Evolutionary conservation across 2,329 filamentous ascomycete genomes (phyloP), one percentile per base, ranked within the genome.

Genomic region (Cercospora citrullina): DNA sequence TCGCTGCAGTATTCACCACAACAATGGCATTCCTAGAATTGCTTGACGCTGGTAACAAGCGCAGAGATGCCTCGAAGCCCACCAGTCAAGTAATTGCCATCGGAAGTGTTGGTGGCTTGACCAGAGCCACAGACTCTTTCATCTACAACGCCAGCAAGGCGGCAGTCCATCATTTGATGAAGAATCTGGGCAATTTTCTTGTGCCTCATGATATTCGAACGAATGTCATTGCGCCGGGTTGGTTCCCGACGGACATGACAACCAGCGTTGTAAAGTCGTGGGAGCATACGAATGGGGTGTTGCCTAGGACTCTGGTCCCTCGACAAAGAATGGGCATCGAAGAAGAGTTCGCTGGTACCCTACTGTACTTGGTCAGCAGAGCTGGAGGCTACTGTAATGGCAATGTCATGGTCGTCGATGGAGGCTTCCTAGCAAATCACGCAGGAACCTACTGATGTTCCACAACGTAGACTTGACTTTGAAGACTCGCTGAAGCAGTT

Each of bases 361-460:
- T 85, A 2, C 66, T 86, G 42, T 87, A 85, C 68, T 75, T 87
- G 63, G 81, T 85, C 9, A 81, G 82, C 3, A 84, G 82, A 48
- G 82, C 81, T 5, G 84, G 84, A 1, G 80, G 79, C 12, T 88
- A 87, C 75, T 79, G 84, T 61, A 87, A 87, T 75, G 86, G 86
- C 0, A 81, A 78, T 64, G 79, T 85, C 16, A 80, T 84, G 62
- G 75, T 86, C 1, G 79, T 81, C 7, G 83, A 84, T 76, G 83
- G 83, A 1, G 83, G 83, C 5, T 76, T 81, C 63, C 64, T 78
- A 60, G 68, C 74, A 45, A 76, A 76, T 58, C 75, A 77, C 68
- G 69, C 74, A 36, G 73, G 75, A 12, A 67, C 67, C 16, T 62
- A 51, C 26, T 51, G 16, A 28, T 7, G 36, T 31, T 9, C 12